phyloP scores from a whole-genome alignment of 1,139 yeast species.

The Pneumocystis oryctolagi region DNA sequence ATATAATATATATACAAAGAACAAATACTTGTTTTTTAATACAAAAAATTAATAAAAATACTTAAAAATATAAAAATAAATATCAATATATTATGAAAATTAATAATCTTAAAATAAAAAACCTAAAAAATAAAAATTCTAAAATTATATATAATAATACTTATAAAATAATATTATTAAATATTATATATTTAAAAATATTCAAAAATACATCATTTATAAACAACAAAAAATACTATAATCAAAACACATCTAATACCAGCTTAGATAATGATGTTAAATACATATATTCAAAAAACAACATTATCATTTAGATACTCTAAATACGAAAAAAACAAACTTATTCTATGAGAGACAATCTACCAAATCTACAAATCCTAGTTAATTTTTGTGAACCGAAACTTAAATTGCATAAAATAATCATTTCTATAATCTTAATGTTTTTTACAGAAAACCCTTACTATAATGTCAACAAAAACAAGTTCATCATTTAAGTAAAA shows the following conservation, averaged over 20 bases:
- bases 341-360: conserved; percentile 54
- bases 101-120: too few relatives aligned
- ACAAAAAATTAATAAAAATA: too few relatives aligned
- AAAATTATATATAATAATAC: not conserved
- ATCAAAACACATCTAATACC: conserved; percentile 36
- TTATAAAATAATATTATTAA: too few relatives aligned
- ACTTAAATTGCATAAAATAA: too few relatives aligned
- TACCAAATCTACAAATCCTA: conserved; percentile 30
- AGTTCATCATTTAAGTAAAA: conserved; percentile 60
- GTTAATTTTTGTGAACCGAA: conserved; percentile 36
- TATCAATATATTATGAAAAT: too few relatives aligned
- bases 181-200: too few relatives aligned
- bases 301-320: not conserved
- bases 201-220: conserved; percentile 62
- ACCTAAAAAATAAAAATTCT: not conserved
- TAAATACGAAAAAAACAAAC: conserved; percentile 46
- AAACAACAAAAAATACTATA: conserved; percentile 45
- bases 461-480: conserved; percentile 38
- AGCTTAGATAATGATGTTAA: conserved; percentile 46
- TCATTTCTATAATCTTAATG: too few relatives aligned
- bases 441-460: not conserved
- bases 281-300: conserved; percentile 40
- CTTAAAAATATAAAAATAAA: too few relatives aligned
- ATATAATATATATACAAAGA: too few relatives aligned
- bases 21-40: too few relatives aligned